Evolutionary conservation across 2,329 filamentous ascomycete species (phyloP).

Genomic region (Pestalotiopsis sp.): DNA sequence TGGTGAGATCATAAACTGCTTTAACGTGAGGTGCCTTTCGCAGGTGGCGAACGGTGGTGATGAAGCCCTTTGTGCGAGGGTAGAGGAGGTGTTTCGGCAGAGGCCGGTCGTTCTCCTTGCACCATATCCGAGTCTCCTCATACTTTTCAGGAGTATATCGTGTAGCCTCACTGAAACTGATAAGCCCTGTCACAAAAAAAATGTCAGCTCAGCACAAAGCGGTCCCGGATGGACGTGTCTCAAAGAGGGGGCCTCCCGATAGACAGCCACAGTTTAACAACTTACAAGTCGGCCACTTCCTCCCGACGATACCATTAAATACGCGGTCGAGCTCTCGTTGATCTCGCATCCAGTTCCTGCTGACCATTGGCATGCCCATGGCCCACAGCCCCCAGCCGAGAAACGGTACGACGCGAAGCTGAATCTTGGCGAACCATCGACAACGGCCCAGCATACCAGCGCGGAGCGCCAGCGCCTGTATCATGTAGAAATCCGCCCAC

Average conservation of each 20-base stretch:
- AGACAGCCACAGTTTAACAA: constrained; percentile 16
- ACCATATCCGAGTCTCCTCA: constrained; percentile 53
- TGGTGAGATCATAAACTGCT: constrained; percentile 58
- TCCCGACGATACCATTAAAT: constrained; percentile 54
- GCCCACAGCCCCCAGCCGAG: constrained; percentile 67
- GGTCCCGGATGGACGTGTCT: neutral
- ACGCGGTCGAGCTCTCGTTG: constrained; percentile 57
- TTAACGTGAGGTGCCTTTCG: constrained; percentile 51
- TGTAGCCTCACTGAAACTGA: constrained; percentile 67
- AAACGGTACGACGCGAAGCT: constrained; percentile 61
- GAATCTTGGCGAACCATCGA: constrained; percentile 64
- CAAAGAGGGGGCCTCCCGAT: neutral
- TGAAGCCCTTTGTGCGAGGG: constrained; percentile 63
- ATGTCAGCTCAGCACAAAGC: neutral
- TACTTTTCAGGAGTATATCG: constrained; percentile 59
- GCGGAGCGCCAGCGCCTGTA: constrained; percentile 57
- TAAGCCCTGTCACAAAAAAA: constrained; percentile 50
- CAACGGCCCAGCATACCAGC: constrained; percentile 63
- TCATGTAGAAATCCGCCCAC: constrained; percentile 68
- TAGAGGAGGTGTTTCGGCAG: constrained; percentile 62
- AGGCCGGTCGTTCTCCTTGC: constrained; percentile 48
- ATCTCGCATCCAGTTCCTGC: constrained; percentile 60
- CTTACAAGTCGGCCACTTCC: constrained; percentile 61
- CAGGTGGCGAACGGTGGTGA: constrained; percentile 60
- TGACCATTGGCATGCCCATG: constrained; percentile 67